Base-by-base conservation (phyloP, 345 rosid genomes). In the Arabis hirsuta region DNA sequence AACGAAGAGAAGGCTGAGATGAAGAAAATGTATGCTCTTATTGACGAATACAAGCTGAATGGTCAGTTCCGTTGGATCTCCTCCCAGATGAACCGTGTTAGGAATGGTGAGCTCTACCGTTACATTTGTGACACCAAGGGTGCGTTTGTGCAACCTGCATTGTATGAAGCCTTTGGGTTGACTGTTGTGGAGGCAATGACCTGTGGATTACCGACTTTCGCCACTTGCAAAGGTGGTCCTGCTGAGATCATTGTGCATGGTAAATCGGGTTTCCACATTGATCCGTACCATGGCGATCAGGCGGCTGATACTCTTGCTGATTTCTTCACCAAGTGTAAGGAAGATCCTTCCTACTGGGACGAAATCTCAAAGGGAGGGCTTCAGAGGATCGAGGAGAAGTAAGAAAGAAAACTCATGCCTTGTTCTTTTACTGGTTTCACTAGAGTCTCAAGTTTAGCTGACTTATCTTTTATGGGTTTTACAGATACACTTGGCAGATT, bases 121-220 rank as follows among this genome's bases (percentile, higher is more conserved):
- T 88, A 91, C 73, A 85, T 90, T 75, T 90, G 90, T 0, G 99
- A 95, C 78, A 85, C 94, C 38, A 81, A 48, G 55, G 98, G 99
- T 16, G 91, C 84, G 32, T 95, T 95, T 77, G 98, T 95, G 47
- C 99, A 95, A 87, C 53, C 67, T 0, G 96, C 88, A 44, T 85
- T 90, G 42, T 93, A 93, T 77, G 99, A 95, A 84, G 97, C 99
- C 63, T 95, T 91, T 81, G 99, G 99, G 13, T 84, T 95, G 22
- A 95, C 98, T 12, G 99, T 95, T 47, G 88, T 88, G 76, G 97
- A 95, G 74, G 93, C 99, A 45, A 95, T 95, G 99, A 95, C 96
- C 6, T 95, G 98, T 74, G 98, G 90, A 8, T 88, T 95, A 62
- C 99, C 99, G 7, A 90, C 98, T 59, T 88, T 95, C 72, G 99